phyloP scores from a whole-genome alignment of 768 basidiomycete genomes.

The Lentinula lateritia region DNA sequence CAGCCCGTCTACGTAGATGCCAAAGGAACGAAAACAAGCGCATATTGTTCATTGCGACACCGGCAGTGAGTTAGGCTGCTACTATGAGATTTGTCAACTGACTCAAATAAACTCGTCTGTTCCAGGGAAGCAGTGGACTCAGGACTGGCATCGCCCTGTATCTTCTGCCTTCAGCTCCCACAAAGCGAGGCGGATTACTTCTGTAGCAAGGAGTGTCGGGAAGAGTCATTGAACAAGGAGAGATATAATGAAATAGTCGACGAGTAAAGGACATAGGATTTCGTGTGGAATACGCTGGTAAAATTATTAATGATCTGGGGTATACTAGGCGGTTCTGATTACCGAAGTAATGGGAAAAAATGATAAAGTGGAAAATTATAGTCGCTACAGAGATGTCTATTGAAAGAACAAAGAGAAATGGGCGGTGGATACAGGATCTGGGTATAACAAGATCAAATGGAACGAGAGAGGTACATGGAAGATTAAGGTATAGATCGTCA shows the following conservation, averaged over 20 bases:
- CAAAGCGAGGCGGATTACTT: conserved; percentile 61
- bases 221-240: conserved; percentile 54
- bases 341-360: background rate
- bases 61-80: conserved; percentile 44
- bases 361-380: background rate
- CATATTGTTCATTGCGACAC: conserved; percentile 57
- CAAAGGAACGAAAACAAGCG: conserved; percentile 43
- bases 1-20: conserved; percentile 51
- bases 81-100: conserved; percentile 1
- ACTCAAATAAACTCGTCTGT: background rate
- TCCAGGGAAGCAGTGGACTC: conserved; percentile 52
- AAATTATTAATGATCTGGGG: background rate
- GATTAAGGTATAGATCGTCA: background rate
- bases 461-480: background rate
- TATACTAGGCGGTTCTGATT: background rate
- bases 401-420: background rate
- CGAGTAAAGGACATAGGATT: background rate
- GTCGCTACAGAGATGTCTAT: background rate
- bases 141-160: conserved; percentile 49
- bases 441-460: background rate
- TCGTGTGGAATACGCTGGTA: background rate
- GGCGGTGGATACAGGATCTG: background rate
- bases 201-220: conserved; percentile 52
- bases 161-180: conserved; percentile 59
- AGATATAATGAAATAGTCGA: background rate